Evolutionary conservation across 1,284 basidiomycete species (phyloP).

Genomic region (Sphaerobolus stellatus): DNA sequence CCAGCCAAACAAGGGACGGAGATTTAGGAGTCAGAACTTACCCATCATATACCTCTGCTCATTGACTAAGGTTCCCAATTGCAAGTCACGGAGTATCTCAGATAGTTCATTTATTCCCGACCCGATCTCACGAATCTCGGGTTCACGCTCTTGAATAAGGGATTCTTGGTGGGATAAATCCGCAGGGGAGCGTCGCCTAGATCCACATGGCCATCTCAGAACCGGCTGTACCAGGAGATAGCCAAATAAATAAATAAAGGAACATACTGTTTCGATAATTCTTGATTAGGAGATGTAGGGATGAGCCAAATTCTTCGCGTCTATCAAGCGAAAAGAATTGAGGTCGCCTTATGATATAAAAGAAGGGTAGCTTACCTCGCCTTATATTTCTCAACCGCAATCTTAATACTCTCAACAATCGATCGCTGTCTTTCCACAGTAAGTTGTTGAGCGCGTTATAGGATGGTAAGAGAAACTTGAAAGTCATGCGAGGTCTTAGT

Average conservation of each 20-base stretch:
- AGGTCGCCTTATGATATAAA: not conserved
- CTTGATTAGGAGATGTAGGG: conserved; percentile 47
- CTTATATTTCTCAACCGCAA: conserved; percentile 71
- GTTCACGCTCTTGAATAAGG: conserved; percentile 92
- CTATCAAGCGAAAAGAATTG: no score
- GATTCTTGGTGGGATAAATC: conserved; percentile 97
- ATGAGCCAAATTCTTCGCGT: conserved; percentile 37
- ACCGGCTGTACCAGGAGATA: not conserved
- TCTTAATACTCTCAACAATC: conserved; percentile 77
- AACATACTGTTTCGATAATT: conserved; percentile 55
- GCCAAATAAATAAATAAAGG: not conserved
- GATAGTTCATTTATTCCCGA: conserved; percentile 95
- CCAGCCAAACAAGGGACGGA: not conserved
- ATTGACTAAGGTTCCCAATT: conserved; percentile 90
- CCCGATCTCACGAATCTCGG: conserved; percentile 96
- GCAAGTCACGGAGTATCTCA: no score
- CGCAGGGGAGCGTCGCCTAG: conserved; percentile 72
- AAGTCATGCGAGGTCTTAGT: conserved; percentile 94
- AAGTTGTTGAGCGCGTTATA: conserved; percentile 88
- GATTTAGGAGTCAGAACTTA: conserved; percentile 40
- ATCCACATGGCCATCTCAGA: not conserved
- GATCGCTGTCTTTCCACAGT: conserved; percentile 86
- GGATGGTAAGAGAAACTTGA: conserved; percentile 83
- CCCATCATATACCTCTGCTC: conserved; percentile 96
- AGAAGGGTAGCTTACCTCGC: conserved; percentile 9